A percentile compares a stretch with the other conserved stretches of the same genome.
Evolutionary conservation across 2,329 filamentous ascomycete species (phyloP).

Genomic region (Fusarium udum): DNA sequence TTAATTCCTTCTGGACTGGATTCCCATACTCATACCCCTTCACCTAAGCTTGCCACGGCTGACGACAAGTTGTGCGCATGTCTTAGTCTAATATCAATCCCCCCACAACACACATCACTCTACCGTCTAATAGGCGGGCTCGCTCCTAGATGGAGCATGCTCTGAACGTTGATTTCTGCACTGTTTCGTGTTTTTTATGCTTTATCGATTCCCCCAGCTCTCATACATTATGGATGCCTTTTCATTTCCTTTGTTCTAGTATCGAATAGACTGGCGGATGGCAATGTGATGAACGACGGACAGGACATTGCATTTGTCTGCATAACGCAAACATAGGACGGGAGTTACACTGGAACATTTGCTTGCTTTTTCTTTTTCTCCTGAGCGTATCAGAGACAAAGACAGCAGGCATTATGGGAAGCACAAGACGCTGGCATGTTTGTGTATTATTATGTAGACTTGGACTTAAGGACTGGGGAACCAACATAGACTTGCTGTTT

Average conservation of each 20-base stretch:
- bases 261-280: constrained; percentile 44
- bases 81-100: constrained; percentile 35
- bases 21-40: constrained; percentile 9
- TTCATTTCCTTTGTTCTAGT: constrained; percentile 40
- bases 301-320: constrained; percentile 34
- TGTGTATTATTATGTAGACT: constrained; percentile 44
- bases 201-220: constrained; percentile 40
- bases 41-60: constrained; percentile 26
- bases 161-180: constrained; percentile 32
- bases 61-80: constrained; percentile 32
- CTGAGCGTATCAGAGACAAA: constrained; percentile 26
- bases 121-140: constrained; percentile 18
- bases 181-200: constrained; percentile 21
- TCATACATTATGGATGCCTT: constrained; percentile 32
- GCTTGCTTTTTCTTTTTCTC: constrained; percentile 26
- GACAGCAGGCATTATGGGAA: constrained; percentile 39
- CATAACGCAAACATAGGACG: constrained; percentile 40
- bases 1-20: constrained; percentile 34
- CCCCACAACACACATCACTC: neutral
- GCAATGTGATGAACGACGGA: constrained; percentile 44
- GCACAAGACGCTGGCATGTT: constrained; percentile 42
- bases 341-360: constrained; percentile 42
- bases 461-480: constrained; percentile 35
- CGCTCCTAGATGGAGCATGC: constrained; percentile 43
- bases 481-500: constrained; percentile 41